Conservation (phyloP, 1,284 basidiomycete species). For the Gomphus bonarii region DNA sequence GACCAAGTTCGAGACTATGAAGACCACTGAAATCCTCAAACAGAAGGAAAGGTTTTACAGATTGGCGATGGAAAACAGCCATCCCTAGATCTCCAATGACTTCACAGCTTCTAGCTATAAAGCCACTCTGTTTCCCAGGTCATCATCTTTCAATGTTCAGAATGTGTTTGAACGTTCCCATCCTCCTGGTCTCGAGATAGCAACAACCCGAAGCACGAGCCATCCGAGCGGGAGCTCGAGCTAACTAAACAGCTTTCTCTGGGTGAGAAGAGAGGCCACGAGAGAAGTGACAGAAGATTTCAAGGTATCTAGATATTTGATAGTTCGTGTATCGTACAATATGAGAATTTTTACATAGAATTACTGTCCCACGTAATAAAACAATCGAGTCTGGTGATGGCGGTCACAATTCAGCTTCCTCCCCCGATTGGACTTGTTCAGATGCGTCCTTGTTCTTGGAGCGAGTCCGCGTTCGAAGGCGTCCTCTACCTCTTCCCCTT, state of each 20-base stretch:
- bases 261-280: constrained; percentile 23
- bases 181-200: constrained; percentile 7
- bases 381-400: no score
- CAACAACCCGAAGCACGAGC: constrained; percentile 19
- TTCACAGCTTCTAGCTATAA: not conserved
- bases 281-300: constrained; percentile 14
- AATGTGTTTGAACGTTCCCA: not conserved
- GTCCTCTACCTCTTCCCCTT: not conserved
- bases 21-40: constrained; percentile 19
- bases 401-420: not conserved
- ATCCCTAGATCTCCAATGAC: not conserved
- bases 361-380: not conserved
- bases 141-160: not conserved
- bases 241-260: constrained; percentile 28
- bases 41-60: constrained; percentile 18
- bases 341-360: not conserved
- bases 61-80: not conserved
- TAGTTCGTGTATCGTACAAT: not conserved
- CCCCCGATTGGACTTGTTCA: constrained; percentile 21
- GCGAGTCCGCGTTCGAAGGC: constrained; percentile 14
- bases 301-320: not conserved
- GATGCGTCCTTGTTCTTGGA: constrained; percentile 19
- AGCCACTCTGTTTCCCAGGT: not conserved
- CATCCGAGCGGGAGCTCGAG: constrained; percentile 26
- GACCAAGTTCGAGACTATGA: constrained; percentile 28